Percentiles rank a stretch among this genome's conserved stretches.
phyloP scores from a whole-genome alignment of 2,329 filamentous ascomycete species.

The Podosphaera fusca region DNA sequence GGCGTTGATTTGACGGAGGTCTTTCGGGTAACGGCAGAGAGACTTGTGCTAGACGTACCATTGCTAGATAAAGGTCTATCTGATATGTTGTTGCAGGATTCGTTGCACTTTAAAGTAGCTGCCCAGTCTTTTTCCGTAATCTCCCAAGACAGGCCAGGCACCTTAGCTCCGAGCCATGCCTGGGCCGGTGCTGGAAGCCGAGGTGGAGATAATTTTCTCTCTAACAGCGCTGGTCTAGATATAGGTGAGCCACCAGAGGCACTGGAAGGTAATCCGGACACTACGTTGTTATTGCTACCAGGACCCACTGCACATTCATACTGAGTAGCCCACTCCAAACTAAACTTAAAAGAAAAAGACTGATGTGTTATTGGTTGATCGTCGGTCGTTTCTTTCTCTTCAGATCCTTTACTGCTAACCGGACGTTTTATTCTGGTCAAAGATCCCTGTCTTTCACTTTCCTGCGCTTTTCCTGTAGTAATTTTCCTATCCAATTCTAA shows the following conservation, averaged over 20 bases:
- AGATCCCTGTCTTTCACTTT: background rate
- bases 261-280: background rate
- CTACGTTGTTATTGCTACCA: background rate
- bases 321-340: constrained; percentile 37
- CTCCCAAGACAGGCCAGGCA: constrained; percentile 11
- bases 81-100: background rate
- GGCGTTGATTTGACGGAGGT: background rate
- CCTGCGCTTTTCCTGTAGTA: background rate
- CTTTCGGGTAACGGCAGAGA: background rate
- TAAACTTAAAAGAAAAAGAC: constrained; percentile 50
- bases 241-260: background rate
- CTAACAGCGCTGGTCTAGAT: constrained; percentile 7
- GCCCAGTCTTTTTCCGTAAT: constrained; percentile 10
- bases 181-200: constrained; percentile 50
- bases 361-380: constrained; percentile 24
- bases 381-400: constrained; percentile 24
- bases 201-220: constrained; percentile 42
- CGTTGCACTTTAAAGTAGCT: constrained; percentile 13
- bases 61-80: background rate
- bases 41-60: background rate
- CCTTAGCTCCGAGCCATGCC: constrained; percentile 26
- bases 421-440: background rate
- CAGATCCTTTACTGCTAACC: background rate
- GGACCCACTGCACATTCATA: constrained; percentile 16
- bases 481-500: background rate